Evolutionary conservation across 2,329 filamentous ascomycete species (phyloP).

Genomic region (Metarhizium humberi): DNA sequence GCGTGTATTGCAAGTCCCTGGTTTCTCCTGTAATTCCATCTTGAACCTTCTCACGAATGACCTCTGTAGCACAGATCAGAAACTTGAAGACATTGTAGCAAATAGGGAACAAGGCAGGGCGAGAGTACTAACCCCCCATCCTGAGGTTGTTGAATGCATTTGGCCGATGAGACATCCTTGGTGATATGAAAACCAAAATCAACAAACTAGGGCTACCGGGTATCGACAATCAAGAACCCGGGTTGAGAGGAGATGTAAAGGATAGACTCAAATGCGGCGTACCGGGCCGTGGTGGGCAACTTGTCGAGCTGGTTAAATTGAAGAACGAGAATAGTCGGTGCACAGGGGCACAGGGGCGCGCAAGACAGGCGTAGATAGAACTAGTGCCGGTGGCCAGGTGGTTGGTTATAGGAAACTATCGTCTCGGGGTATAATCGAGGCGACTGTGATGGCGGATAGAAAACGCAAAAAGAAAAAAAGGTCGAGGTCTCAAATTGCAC

Average conservation of each 20-base stretch:
- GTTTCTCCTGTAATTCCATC: slow-evolving; percentile 96
- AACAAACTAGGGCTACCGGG: slow-evolving; percentile 16
- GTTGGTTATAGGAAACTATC: background rate
- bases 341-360: background rate
- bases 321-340: background rate
- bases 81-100: slow-evolving; percentile 7
- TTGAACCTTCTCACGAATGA: slow-evolving; percentile 97
- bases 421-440: background rate
- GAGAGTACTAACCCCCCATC: slow-evolving; percentile 78
- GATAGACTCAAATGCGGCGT: slow-evolving; percentile 17
- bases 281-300: slow-evolving; percentile 29
- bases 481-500: background rate
- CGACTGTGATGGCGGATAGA: background rate
- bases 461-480: background rate
- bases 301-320: slow-evolving; percentile 4
- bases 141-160: slow-evolving; percentile 79
- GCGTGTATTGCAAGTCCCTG: slow-evolving; percentile 93
- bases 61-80: slow-evolving; percentile 51
- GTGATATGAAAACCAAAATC: slow-evolving; percentile 15
- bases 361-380: background rate
- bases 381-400: background rate
- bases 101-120: slow-evolving; percentile 1
- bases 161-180: slow-evolving; percentile 77
- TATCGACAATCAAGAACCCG: slow-evolving; percentile 13
- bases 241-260: slow-evolving; percentile 18